These are phyloP conservation scores for Puya raimondii DNA, from an alignment of 176 grass and related monocot genomes.

Conservation along the genomic window DNA sequence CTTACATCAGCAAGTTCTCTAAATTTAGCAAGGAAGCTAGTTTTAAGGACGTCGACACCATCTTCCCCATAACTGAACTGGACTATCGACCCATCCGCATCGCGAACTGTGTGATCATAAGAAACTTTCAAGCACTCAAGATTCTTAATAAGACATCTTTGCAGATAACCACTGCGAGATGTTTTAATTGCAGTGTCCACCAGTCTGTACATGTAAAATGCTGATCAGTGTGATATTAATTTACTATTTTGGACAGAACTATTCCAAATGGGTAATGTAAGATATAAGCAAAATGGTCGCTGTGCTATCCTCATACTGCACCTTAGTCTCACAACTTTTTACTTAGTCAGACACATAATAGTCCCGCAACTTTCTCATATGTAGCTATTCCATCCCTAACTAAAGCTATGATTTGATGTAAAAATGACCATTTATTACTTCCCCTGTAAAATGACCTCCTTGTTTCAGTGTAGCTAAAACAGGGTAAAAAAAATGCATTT, in stretches of 20 bases:
- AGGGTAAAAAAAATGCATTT: no score
- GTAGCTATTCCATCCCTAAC: no score
- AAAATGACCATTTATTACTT: no score
- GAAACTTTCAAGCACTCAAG: conserved; percentile 78
- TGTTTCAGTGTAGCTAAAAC: no score
- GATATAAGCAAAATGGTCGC: no score
- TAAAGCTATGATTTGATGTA: no score
- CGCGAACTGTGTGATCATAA: conserved; percentile 80
- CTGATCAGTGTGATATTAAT: not conserved
- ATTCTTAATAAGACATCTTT: conserved; percentile 92
- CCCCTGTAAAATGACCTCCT: no score
- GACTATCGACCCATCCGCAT: conserved; percentile 90
- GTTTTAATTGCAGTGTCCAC: conserved; percentile 92
- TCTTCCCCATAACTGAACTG: conserved; percentile 90
- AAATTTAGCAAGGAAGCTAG: conserved; percentile 60
- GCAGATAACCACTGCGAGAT: conserved; percentile 91
- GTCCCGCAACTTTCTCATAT: no score
- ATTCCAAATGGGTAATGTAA: no score
- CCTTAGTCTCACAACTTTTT: no score
- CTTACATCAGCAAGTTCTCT: conserved; percentile 66
- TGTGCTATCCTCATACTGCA: no score
- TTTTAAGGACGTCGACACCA: conserved; percentile 78
- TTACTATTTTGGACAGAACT: not conserved
- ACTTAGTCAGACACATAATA: no score
- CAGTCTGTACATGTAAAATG: conserved; percentile 39